A percentile compares a stretch with the other conserved stretches of the same genome.
phyloP scores from a whole-genome alignment of 2,329 filamentous ascomycete genomes.

The Pestalotiopsis sp. region DNA sequence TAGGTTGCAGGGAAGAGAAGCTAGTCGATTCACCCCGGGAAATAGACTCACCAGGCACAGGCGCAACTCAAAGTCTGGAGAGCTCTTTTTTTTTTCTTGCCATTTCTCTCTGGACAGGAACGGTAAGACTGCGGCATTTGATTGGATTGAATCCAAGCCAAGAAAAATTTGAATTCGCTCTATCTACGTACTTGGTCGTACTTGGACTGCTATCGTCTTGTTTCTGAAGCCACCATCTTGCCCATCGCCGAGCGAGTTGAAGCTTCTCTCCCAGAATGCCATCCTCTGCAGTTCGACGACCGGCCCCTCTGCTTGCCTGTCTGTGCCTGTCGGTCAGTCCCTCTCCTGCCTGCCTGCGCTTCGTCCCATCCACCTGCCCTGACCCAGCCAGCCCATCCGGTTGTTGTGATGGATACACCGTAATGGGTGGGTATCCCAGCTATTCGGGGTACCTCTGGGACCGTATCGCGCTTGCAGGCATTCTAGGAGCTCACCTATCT shows the following conservation, averaged over 20 bases:
- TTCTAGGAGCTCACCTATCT: slow-evolving; percentile 2
- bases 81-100: not conserved
- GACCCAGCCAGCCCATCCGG: not conserved
- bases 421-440: not conserved
- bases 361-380: not conserved
- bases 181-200: not conserved
- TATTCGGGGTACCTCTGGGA: not conserved
- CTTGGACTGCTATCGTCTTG: not conserved
- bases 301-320: not conserved
- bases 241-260: not conserved
- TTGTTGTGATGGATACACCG: slow-evolving; percentile 9
- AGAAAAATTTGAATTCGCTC: not conserved
- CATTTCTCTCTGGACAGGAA: not conserved
- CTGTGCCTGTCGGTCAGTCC: not conserved
- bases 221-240: not conserved
- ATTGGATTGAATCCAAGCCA: not conserved
- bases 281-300: not conserved
- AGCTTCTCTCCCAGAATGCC: not conserved
- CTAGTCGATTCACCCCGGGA: slow-evolving; percentile 1
- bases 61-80: not conserved
- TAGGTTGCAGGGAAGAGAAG: not conserved
- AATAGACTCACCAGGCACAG: slow-evolving; percentile 7
- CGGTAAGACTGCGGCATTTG: not conserved
- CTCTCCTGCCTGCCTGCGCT: not conserved
- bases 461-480: slow-evolving; percentile 6